These are phyloP conservation scores for Glomus cerebriforme DNA, from an alignment of 192 early-diverging fungal genomes.

Conservation along the genomic window DNA sequence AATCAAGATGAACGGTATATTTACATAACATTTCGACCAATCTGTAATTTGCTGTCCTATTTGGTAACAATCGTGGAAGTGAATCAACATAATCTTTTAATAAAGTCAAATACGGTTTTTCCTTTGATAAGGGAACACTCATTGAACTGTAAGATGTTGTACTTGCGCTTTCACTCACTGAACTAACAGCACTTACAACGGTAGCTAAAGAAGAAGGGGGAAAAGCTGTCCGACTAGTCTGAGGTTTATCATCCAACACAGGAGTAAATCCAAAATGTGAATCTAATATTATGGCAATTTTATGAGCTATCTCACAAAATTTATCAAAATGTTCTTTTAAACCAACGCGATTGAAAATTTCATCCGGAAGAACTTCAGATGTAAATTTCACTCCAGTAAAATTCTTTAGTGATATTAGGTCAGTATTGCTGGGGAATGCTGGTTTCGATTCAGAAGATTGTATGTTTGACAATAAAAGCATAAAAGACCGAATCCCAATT, in stretches of 20 bases:
- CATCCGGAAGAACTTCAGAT: constrained; percentile 53
- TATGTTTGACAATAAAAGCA: constrained; percentile 71
- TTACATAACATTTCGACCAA: constrained; percentile 80
- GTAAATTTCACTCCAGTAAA: constrained; percentile 25
- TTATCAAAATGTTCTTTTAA: constrained; percentile 69
- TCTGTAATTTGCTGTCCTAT: constrained; percentile 58
- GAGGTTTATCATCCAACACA: constrained; percentile 55
- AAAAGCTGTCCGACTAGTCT: constrained; percentile 33
- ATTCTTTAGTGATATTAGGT: constrained; percentile 40
- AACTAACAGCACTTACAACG: constrained; percentile 10
- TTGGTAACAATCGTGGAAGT: constrained; percentile 70
- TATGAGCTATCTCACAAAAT: constrained; percentile 65
- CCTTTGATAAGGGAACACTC: constrained; percentile 52
- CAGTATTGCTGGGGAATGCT: constrained; percentile 49
- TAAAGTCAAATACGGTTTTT: constrained; percentile 66
- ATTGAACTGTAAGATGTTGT: constrained; percentile 52
- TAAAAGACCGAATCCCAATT: constrained; percentile 73
- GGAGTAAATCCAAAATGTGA: constrained; percentile 46
- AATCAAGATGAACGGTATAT: constrained; percentile 86
- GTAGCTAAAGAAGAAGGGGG: background rate
- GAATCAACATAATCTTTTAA: constrained; percentile 70
- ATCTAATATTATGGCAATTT: constrained; percentile 62
- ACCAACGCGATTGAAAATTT: constrained; percentile 56
- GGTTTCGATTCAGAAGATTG: constrained; percentile 55
- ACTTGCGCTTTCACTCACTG: constrained; percentile 34